Conservation (phyloP, 2,329 filamentous ascomycete species). For the Fusarium pilosicola region DNA sequence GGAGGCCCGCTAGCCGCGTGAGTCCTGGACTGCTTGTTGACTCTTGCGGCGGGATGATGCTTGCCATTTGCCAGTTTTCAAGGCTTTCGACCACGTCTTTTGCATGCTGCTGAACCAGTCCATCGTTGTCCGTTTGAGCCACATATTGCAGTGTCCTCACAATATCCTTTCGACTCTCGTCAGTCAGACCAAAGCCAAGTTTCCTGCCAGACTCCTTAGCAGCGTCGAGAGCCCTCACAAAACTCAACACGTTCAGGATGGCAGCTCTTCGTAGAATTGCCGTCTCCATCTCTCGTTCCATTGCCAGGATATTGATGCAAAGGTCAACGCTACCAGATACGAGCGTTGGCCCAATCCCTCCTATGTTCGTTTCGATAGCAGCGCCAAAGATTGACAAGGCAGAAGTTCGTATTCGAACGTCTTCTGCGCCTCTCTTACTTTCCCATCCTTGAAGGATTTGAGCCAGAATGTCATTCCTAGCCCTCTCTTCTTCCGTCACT, state of each 20-base stretch:
- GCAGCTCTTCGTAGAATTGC: conserved; percentile 75
- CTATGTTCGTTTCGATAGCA: conserved; percentile 69
- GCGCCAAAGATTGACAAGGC: conserved; percentile 72
- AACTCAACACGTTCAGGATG: conserved; percentile 69
- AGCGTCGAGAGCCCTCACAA: conserved; percentile 68
- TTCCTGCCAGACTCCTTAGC: conserved; percentile 58
- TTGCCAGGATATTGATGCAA: conserved; percentile 67
- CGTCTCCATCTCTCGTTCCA: conserved; percentile 69
- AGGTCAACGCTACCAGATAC: conserved; percentile 70
- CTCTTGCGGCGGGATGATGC: conserved; percentile 54
- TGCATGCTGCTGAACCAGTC: conserved; percentile 74
- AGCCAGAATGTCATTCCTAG: conserved; percentile 61
- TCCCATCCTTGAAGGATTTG: conserved; percentile 75
- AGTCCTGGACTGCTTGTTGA: conserved; percentile 40
- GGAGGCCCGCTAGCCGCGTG: conserved; percentile 52
- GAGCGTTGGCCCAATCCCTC: conserved; percentile 62
- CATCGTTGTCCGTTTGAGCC: conserved; percentile 73
- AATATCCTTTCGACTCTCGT: conserved; percentile 69
- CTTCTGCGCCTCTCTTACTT: conserved; percentile 71
- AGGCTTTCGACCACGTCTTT: conserved; percentile 73
- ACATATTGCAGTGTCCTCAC: conserved; percentile 70
- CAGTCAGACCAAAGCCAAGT: conserved; percentile 64
- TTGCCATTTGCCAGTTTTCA: conserved; percentile 68
- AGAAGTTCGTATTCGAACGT: conserved; percentile 75
- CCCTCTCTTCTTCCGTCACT: conserved; percentile 54